These are phyloP conservation scores for Ceratocystis albifundus DNA, from an alignment of 2,329 filamentous ascomycete genomes.

Conservation along the genomic window DNA sequence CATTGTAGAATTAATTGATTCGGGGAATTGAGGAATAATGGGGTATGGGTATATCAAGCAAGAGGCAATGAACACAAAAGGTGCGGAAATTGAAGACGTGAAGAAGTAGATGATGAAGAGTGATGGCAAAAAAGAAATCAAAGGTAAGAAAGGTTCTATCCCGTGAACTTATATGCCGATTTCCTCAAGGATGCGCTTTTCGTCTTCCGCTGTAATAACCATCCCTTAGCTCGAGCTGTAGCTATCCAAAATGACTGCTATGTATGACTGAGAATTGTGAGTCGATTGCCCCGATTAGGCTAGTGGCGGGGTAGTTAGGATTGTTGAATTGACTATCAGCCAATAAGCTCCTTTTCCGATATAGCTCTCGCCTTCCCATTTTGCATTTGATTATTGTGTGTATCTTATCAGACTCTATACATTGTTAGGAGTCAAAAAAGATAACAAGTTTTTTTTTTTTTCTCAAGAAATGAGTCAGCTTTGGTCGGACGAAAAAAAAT, in stretches of 20 bases:
- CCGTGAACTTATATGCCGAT: not conserved
- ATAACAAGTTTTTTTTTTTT: not conserved
- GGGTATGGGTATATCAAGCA: not conserved
- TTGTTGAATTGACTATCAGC: not conserved
- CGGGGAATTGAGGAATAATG: not conserved
- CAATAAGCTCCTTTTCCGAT: constrained; percentile 3
- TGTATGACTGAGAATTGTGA: constrained; percentile 19
- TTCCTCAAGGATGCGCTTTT: constrained; percentile 14
- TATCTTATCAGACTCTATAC: not conserved
- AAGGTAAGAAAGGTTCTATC: not conserved
- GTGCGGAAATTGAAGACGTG: not conserved
- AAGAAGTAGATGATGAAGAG: not conserved
- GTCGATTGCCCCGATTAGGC: constrained; percentile 18
- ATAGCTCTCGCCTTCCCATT: not conserved
- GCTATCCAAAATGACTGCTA: constrained; percentile 12
- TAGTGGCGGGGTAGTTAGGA: constrained; percentile 20
- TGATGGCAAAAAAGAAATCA: not conserved
- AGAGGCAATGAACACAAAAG: not conserved
- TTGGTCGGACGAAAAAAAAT: not conserved
- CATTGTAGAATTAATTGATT: constrained; percentile 11
- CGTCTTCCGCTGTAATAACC: constrained; percentile 16
- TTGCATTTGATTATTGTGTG: not conserved
- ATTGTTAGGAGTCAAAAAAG: not conserved
- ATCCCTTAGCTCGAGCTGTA: not conserved
- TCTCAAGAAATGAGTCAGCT: not conserved